Evolutionary conservation across 805 yeast species (phyloP).

Genomic region (Candida insectalens): DNA sequence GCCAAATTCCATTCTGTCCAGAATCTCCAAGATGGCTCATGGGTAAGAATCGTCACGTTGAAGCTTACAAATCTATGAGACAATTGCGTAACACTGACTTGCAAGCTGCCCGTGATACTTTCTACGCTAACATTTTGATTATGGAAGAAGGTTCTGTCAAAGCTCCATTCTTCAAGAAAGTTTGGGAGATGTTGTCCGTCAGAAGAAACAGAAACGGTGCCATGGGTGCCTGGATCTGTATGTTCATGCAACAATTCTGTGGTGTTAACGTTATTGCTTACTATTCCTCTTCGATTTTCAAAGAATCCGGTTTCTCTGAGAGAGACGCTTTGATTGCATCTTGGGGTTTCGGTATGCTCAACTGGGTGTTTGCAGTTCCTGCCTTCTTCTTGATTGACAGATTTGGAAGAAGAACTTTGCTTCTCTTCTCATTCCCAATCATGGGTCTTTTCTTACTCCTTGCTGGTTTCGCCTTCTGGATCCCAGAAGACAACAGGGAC

Average conservation of each 20-base stretch:
- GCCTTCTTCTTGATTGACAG: slow-evolving; percentile 51
- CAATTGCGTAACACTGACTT: slow-evolving; percentile 41
- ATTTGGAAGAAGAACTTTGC: slow-evolving; percentile 56
- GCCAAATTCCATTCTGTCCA: slow-evolving; percentile 59
- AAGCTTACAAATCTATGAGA: slow-evolving; percentile 43
- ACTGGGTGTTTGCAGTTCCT: slow-evolving; percentile 56
- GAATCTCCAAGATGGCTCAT: slow-evolving; percentile 73
- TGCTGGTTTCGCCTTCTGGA: slow-evolving; percentile 68
- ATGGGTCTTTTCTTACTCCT: slow-evolving; percentile 51
- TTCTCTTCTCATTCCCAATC: slow-evolving; percentile 50
- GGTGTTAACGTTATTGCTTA: slow-evolving; percentile 86
- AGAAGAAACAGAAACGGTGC: slow-evolving; percentile 82
- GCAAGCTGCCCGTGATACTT: slow-evolving; percentile 62
- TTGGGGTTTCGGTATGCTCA: slow-evolving; percentile 79
- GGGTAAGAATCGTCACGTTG: slow-evolving; percentile 57
- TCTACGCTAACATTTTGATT: slow-evolving; percentile 56
- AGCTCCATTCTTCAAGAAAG: slow-evolving; percentile 35
- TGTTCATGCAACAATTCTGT: slow-evolving; percentile 88
- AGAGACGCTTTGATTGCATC: slow-evolving; percentile 66
- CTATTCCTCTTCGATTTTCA: slow-evolving; percentile 70
- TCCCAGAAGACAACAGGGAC: slow-evolving; percentile 31
- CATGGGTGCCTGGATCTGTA: slow-evolving; percentile 69
- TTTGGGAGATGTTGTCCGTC: slow-evolving; percentile 52
- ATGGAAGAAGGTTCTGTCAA: slow-evolving; percentile 49
- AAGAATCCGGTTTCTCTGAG: slow-evolving; percentile 53